Conservation (phyloP, 169 alveolate genomes). For the Eimeria falciformis region DNA sequence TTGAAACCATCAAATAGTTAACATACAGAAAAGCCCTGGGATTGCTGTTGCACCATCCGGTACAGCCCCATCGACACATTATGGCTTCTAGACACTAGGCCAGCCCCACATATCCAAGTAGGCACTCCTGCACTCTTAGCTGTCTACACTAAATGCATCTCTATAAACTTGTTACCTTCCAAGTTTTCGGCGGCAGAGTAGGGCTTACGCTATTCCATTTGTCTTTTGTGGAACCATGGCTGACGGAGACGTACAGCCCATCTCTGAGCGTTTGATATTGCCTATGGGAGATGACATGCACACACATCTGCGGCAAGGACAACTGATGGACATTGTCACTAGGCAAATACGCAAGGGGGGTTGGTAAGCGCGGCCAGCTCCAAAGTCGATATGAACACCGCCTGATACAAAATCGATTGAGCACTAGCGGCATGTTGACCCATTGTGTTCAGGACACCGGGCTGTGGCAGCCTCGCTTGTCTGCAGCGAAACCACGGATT, state of each 20-base stretch:
- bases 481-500: background rate
- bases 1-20: background rate
- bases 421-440: background rate
- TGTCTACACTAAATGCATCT: too few relatives aligned
- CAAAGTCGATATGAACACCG: background rate
- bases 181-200: too few relatives aligned
- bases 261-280: constrained; percentile 26
- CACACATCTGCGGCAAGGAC: constrained; percentile 78
- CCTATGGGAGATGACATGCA: constrained; percentile 80
- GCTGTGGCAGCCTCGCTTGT: background rate
- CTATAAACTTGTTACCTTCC: too few relatives aligned
- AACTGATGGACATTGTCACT: constrained; percentile 73
- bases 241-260: background rate
- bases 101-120: too few relatives aligned
- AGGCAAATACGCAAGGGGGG: constrained; percentile 74
- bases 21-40: background rate
- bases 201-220: too few relatives aligned
- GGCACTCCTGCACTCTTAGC: too few relatives aligned
- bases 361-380: constrained; percentile 57
- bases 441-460: background rate
- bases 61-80: constrained; percentile 68
- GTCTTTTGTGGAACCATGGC: too few relatives aligned
- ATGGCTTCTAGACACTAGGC: background rate
- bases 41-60: constrained; percentile 48
- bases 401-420: background rate